phyloP scores from a whole-genome alignment of 208 protist species.

The Leishmania lainsoni region DNA sequence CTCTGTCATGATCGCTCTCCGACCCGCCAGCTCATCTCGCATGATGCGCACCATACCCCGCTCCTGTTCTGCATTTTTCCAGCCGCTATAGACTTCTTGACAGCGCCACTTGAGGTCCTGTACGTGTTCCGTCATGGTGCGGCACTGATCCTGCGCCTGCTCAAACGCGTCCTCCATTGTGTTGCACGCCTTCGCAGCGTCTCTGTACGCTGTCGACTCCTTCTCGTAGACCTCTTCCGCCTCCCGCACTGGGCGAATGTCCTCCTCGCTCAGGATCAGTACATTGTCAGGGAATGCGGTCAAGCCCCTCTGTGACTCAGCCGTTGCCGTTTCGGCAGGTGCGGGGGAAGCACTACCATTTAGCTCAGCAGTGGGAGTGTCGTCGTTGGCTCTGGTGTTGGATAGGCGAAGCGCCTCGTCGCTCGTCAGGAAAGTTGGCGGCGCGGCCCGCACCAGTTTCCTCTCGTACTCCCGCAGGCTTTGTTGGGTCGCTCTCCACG shows the following conservation, averaged over 20 bases:
- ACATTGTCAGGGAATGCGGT: slow-evolving; percentile 11
- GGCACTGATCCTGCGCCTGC: slow-evolving; percentile 28
- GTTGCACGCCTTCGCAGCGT: slow-evolving; percentile 24
- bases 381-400: not conserved
- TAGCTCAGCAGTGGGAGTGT: slow-evolving; percentile 1
- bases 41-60: slow-evolving; percentile 22
- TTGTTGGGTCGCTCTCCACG: slow-evolving; percentile 13
- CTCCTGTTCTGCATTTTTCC: slow-evolving; percentile 27
- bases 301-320: not conserved
- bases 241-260: slow-evolving; percentile 42
- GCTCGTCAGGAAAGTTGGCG: slow-evolving; percentile 45
- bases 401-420: slow-evolving; percentile 27
- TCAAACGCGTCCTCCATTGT: slow-evolving; percentile 35
- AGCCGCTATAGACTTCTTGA: slow-evolving; percentile 27
- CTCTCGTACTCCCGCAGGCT: slow-evolving; percentile 40
- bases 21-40: slow-evolving; percentile 36
- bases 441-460: slow-evolving; percentile 44
- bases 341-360: not conserved
- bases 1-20: slow-evolving; percentile 27
- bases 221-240: slow-evolving; percentile 39
- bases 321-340: not conserved
- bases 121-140: slow-evolving; percentile 49
- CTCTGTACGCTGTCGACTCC: slow-evolving; percentile 23
- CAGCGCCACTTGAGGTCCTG: slow-evolving; percentile 43
- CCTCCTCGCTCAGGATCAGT: slow-evolving; percentile 40